Evolutionary conservation across 768 basidiomycete genomes (phyloP).

Genomic region (Boletus rubropictus): DNA sequence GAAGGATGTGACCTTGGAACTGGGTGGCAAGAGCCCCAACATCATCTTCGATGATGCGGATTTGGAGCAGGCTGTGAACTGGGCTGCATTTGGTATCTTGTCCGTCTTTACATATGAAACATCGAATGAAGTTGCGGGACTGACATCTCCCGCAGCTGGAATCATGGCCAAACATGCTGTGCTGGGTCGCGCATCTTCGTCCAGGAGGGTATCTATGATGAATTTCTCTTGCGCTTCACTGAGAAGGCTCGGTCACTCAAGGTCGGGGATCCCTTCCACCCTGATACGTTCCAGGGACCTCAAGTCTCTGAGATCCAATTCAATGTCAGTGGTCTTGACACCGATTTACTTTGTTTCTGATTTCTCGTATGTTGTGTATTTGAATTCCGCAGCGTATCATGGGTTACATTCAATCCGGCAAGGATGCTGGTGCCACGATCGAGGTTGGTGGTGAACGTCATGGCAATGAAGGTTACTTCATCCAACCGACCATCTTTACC

Average conservation of each 20-base stretch:
- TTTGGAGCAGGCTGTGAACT: slow-evolving; percentile 54
- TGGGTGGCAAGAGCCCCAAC: slow-evolving; percentile 48
- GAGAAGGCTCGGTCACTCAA: slow-evolving; percentile 49
- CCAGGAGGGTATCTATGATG: slow-evolving; percentile 73
- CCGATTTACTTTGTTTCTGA: not conserved
- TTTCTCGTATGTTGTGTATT: not conserved
- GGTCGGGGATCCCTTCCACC: slow-evolving; percentile 66
- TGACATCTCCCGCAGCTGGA: slow-evolving; percentile 43
- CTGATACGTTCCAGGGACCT: slow-evolving; percentile 64
- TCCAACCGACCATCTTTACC: slow-evolving; percentile 72
- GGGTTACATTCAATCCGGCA: slow-evolving; percentile 73
- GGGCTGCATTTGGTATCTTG: slow-evolving; percentile 72
- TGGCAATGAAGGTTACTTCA: slow-evolving; percentile 62
- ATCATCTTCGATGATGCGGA: slow-evolving; percentile 48
- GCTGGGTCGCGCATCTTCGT: slow-evolving; percentile 82
- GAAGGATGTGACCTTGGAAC: slow-evolving; percentile 62
- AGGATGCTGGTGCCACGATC: slow-evolving; percentile 62
- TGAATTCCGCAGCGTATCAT: slow-evolving; percentile 58
- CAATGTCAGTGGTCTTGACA: slow-evolving; percentile 42
- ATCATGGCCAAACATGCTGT: slow-evolving; percentile 73
- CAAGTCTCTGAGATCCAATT: slow-evolving; percentile 73
- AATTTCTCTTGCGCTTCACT: slow-evolving; percentile 59
- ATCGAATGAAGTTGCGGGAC: slow-evolving; percentile 8
- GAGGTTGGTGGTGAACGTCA: slow-evolving; percentile 56
- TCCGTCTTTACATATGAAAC: slow-evolving; percentile 32